Base-by-base conservation (phyloP, 805 yeast species). In the Blastobotrys chiropterorum region DNA sequence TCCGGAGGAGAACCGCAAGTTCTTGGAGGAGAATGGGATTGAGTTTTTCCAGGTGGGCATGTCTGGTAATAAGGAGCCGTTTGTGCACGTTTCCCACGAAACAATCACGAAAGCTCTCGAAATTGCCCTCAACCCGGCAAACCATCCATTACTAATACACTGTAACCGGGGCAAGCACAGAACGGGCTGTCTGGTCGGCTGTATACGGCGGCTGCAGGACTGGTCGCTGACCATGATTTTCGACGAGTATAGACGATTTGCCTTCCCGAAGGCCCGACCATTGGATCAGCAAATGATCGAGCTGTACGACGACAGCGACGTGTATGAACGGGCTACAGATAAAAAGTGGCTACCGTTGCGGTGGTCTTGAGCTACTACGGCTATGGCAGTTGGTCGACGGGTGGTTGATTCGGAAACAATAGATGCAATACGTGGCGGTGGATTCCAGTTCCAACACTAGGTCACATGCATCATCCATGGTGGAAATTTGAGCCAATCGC, bases 121-220 rank as follows among this genome's bases (percentile, higher is more conserved):
- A 63, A 85, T 90, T 34, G 87, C 89, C 13, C 67, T 89, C 14
- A 76, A 94, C 62, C 97, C 97, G 0, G 82, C 66, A 19, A 92
- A 94, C 67, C 98, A 90, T 53, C 99, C 99, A 1, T 73, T 94
- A 11, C 72, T 94, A 56, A 87, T 94, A 44, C 99, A 94, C 67
- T 94, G 99, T 70, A 94, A 94, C 69, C 73, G 97, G 53, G 99
- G 99, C 8, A 94, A 92, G 67, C 99, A 94, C 67, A 76, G 99
- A 59, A 94, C 99, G 0, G 99, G 99, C 0, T 94, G 98, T 67
- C 74, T 94, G 14, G 90, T 94, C 30, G 99, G 99, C 2, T 92
- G 97, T 63, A 75, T 94, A 34, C 72, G 99, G 54, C 75, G 94
- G 60, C 70, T 90, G 49, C 98, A 92, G 64, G 82, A 83, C 54